Evolutionary conservation across 2,329 filamentous ascomycete species (phyloP), one percentile per base, ranked within the genome.

Genomic region (Talaromyces sp.): DNA sequence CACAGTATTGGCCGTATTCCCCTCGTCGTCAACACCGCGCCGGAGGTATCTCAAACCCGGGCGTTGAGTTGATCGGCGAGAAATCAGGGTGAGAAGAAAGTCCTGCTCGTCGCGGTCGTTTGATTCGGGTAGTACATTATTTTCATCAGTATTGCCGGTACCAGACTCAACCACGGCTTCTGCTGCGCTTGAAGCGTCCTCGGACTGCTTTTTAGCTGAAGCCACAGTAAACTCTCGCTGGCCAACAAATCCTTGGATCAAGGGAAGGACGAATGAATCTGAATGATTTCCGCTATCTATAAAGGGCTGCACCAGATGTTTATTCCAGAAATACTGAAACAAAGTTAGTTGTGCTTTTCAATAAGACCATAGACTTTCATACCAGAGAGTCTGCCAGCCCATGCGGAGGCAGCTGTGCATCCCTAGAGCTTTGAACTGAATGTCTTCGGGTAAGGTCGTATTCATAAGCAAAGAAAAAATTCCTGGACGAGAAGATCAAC

Each of bases 401-500:
- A 72, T 91, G 84, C 4, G 96, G 78, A 6, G 92, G 87, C 4
- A 84, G 66, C 52, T 82, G 81, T 14, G 77, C 75, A 26, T 69
- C 74, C 32, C 71, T 68, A 8, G 73, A 58, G 51, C 74, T 73
- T 67, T 79, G 75, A 41, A 73, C 71, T 57, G 74, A 72, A 63
- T 84, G 72, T 58, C 84, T 86, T 59, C 88, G 84, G 0, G 95
- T 98, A 56, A 99, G 84, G 71, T 99, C 93, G 71, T 93, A 84
- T 65, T 99, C 95, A 73, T 99, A 97, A 0, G 93, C 93, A 73
- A 93, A 99, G 79, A 89, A 98, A 74, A 97, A 98, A 72, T 91
- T 97, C 64, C 84, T 84, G 0, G 89, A 92, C 1, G 89, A 87
- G 70, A 97, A 93, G 62, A 96, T 85, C 59, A 98, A 85, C 69